Base-by-base conservation (phyloP, 371 early-diverging fungal genomes). In the Mucor circinelloides region DNA sequence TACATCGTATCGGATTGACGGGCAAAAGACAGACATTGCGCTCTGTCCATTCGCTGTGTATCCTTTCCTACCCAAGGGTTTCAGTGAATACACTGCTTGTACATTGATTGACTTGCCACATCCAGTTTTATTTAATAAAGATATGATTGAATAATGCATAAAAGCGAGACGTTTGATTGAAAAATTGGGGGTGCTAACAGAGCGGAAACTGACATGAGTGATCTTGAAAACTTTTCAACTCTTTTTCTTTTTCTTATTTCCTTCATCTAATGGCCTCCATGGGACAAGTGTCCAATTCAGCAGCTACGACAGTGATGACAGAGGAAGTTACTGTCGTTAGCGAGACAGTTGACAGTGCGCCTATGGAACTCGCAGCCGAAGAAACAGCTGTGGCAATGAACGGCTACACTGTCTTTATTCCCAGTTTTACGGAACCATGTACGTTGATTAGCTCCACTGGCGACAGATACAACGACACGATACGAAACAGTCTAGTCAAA, bases 381-480 rank as follows among this genome's bases (percentile, higher is more conserved):
- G 44, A 17, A 17, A 21, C 48, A 25, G 12, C 25, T 9, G 50
- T 23, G 8, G 23, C 50, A 36, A 19, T n/a, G 17, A 40, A 38
- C 12, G 27, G 38, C n/a, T 68, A 68, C 17, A 68, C 36, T 25
- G 32, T 74, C 17, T 74, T 71, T 71, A 21, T 68, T 10, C 74
- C 71, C 17, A 63, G 68, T 30, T 66, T 72, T n/a, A 36, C 25
- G 10, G 15, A 36, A 21, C 62, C 67, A 5, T 66, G 59, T 15
- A 57, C 58, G 3, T 50, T 77, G 3, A 46, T 77, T 6, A 68
- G 76, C 0, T 67, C 76, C 4, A 79, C 79, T 0, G 27, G 34
- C 0, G 68, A 75, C 21, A 66, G 66, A 19, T 82, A 79, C 27
- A 77, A 75, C 32, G 68, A 64, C 0, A 66, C 64, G 12, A 68